Percentiles rank a stretch among this genome's conserved stretches.
Evolutionary conservation across 2,329 filamentous ascomycete species (phyloP).

Genomic region (Fusarium sp.): DNA sequence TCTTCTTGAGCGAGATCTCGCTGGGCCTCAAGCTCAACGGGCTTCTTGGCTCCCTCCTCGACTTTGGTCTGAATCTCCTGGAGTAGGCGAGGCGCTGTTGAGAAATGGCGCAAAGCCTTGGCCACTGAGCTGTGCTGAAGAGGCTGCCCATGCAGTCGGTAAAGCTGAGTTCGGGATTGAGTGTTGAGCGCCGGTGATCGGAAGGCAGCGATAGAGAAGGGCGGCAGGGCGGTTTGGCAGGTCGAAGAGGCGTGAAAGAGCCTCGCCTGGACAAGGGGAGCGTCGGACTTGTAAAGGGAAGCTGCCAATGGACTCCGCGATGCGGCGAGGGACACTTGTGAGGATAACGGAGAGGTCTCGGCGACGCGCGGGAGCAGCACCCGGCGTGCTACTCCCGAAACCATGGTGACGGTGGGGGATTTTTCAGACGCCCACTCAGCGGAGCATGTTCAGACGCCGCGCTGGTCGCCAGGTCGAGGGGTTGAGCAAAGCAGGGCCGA

Average conservation of each 20-base stretch:
- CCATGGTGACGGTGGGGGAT: conserved; percentile 59
- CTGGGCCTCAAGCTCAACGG: conserved; percentile 51
- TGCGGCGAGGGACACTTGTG: conserved; percentile 43
- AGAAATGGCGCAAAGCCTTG: conserved; percentile 52
- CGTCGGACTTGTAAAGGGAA: conserved; percentile 33
- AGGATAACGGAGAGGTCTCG: conserved; percentile 49
- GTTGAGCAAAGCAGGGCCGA: conserved; percentile 10
- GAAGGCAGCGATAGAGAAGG: conserved; percentile 47
- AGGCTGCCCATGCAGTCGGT: conserved; percentile 10
- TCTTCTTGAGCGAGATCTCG: conserved; percentile 50
- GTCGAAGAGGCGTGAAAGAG: conserved; percentile 35
- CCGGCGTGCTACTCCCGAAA: conserved; percentile 65
- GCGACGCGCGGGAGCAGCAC: conserved; percentile 65
- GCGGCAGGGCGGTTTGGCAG: conserved; percentile 42
- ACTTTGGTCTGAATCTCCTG: conserved; percentile 48
- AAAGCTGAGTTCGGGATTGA: conserved; percentile 17
- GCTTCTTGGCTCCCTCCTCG: conserved; percentile 57
- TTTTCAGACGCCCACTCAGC: conserved; percentile 44
- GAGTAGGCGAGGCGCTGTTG: conserved; percentile 42
- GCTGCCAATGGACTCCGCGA: conserved; percentile 44
- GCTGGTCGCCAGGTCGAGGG: conserved; percentile 29
- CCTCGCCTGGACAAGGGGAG: conserved; percentile 36
- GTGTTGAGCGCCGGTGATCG: conserved; percentile 34
- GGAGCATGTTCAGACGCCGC: conserved; percentile 51
- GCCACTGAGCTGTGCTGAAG: conserved; percentile 30